Percentiles rank a stretch among this genome's conserved stretches.
phyloP scores from a whole-genome alignment of 805 yeast species.

The Candida sakaeoensis region DNA sequence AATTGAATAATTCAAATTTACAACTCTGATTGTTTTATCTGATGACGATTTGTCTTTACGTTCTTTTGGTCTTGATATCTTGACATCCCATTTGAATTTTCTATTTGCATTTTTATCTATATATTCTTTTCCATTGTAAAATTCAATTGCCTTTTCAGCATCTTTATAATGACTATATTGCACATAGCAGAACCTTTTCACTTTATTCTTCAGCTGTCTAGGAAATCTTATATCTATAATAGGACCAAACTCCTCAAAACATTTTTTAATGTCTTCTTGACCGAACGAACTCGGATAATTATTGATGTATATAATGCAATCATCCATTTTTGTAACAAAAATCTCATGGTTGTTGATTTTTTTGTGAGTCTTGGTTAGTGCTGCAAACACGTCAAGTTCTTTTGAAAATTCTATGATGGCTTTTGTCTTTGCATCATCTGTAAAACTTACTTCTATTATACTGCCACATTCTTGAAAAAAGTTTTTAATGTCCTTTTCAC shows the following conservation, averaged over 20 bases:
- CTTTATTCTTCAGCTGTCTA: conserved; percentile 46
- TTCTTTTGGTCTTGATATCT: conserved; percentile 56
- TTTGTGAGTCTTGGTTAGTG: conserved; percentile 59
- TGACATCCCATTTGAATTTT: conserved; percentile 46
- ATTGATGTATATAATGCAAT: conserved; percentile 65
- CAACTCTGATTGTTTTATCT: conserved; percentile 49
- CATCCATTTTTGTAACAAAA: conserved; percentile 40
- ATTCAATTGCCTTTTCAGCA: conserved; percentile 42
- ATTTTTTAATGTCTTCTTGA: conserved; percentile 29
- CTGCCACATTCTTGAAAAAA: conserved; percentile 63
- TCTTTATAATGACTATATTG: conserved; percentile 46
- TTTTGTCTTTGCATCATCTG: conserved; percentile 14
- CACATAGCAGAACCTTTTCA: conserved; percentile 71
- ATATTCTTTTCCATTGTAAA: conserved; percentile 36
- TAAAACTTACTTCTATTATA: conserved; percentile 30
- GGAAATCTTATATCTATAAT: conserved; percentile 61
- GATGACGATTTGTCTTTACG: conserved; percentile 41
- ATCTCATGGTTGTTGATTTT: conserved; percentile 40
- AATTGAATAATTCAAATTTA: conserved; percentile 40
- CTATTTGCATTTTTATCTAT: conserved; percentile 23
- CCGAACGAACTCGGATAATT: conserved; percentile 62
- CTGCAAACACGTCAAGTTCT: conserved; percentile 48
- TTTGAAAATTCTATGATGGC: conserved; percentile 60
- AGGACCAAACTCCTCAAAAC: conserved; percentile 41
- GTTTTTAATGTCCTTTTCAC: conserved; percentile 34